Evolutionary conservation across 2,329 filamentous ascomycete genomes (phyloP), one percentile per base, ranked within the genome.

Genomic region (Penicillium olsonii): DNA sequence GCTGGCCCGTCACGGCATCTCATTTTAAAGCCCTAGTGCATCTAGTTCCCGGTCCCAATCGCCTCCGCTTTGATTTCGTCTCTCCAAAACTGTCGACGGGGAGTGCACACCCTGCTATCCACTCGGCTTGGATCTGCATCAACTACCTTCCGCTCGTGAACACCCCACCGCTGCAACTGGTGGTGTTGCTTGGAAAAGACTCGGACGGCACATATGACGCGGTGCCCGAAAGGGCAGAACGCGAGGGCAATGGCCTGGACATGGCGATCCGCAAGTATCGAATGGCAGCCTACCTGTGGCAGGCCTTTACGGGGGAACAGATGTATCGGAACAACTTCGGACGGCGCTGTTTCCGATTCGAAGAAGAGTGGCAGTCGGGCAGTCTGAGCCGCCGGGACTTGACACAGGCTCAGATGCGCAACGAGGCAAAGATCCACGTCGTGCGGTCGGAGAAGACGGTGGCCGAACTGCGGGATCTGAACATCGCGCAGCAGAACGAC

Each of bases 201-300:
- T 97, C 92, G 0, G 84, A 88, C 0, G 88, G 82, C 33, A 92
- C 87, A 2, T 96, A 88, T 62, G 92, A 97, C 73, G 85, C 90
- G 4, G 81, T 85, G 14, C 91, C 90, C 1, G 84, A 90, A 46
- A 83, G 88, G 41, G 76, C 82, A 47, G 84, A 88, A 68, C 84
- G 81, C 59, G 92, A 95, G 76, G 92, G 90, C 15, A 95, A 96
- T 69, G 82, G 81, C 1, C 67, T 97, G 29, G 86, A 92, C 10
- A 84, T 83, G 7, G 94, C 94, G 0, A 80, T 95, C 43, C 84
- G 83, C 63, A 99, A 99, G 68, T 96, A 94, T 68, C 84, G 92
- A 55, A 96, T 95, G 88, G 87, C 91, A 15, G 92, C 90, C 19
- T 96, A 97, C 67, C 78, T 97, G 12, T 97, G 94, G 92, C 94